phyloP scores from a whole-genome alignment of 1,139 yeast species.

The Hyphopichia wangnamkhiaoensis region DNA sequence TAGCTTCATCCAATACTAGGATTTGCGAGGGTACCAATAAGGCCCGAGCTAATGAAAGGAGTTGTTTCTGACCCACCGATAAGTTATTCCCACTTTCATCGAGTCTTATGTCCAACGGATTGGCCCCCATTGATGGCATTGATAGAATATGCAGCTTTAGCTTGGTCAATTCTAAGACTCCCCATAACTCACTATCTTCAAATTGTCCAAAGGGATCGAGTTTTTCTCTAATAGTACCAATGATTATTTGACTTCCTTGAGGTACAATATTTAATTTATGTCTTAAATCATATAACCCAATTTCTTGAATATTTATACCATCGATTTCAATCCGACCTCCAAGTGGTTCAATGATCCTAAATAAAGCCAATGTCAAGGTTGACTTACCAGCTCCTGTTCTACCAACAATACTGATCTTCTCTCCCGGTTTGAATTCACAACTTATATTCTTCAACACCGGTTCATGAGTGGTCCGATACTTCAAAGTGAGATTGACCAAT shows the following conservation, averaged over 20 bases:
- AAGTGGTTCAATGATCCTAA: slow-evolving; percentile 38
- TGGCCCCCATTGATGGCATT: slow-evolving; percentile 29
- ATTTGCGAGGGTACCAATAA: slow-evolving; percentile 33
- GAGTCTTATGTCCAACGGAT: slow-evolving; percentile 17
- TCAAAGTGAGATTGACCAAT: slow-evolving; percentile 32
- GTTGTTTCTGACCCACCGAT: slow-evolving; percentile 39
- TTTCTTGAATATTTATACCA: slow-evolving; percentile 26
- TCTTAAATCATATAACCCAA: slow-evolving; percentile 38
- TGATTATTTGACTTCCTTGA: slow-evolving; percentile 38
- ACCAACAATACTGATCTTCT: slow-evolving; percentile 44
- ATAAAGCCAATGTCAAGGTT: slow-evolving; percentile 37
- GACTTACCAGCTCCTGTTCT: slow-evolving; percentile 47
- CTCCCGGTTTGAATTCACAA: slow-evolving; percentile 29
- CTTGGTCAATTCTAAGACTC: slow-evolving; percentile 35
- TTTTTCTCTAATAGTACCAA: slow-evolving; percentile 36
- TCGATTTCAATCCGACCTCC: slow-evolving; percentile 35
- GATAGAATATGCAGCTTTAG: slow-evolving; percentile 30
- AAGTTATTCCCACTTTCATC: slow-evolving; percentile 38
- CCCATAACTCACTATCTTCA: slow-evolving; percentile 33
- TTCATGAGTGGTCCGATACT: slow-evolving; percentile 35
- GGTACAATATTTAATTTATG: slow-evolving; percentile 38
- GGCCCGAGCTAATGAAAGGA: slow-evolving; percentile 39
- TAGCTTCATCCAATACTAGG: slow-evolving; percentile 38
- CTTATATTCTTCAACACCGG: slow-evolving; percentile 33
- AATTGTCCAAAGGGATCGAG: slow-evolving; percentile 35